Base-by-base conservation (phyloP, 2,329 filamentous ascomycete genomes). In the Fusarium sp. region DNA sequence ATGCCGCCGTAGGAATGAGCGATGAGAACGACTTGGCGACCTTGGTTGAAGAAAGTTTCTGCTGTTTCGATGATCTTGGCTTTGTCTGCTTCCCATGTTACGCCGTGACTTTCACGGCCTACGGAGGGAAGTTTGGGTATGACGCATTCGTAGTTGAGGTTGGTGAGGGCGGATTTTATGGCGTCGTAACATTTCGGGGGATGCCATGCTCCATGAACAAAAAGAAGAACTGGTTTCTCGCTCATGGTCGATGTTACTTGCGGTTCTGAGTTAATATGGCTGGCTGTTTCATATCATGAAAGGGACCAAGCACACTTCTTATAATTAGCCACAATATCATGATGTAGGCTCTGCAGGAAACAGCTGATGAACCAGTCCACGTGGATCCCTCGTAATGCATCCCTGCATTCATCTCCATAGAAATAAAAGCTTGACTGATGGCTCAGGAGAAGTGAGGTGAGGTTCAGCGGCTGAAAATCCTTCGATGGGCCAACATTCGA, bases 1-100 rank as follows among this genome's bases (percentile, higher is more conserved):
- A 69, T 69, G 1, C 66, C 66, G 14, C 66, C 66, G 21, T 69
- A 69, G 2, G 66, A 69, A n/a, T 69, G 66, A n/a, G 57, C 66
- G 5, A 69, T 55, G 3, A 69, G 51, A 15, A 68, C 57, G 8
- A 68, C 57, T 2, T 69, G n/a, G 1, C 45, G 52, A 1, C 58
- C 51, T 27, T 54, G 10, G 0, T 7, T 10, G n/a, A 69, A 68
- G 44, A 68, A 58, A 6, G 51, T 51, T 2, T n/a, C 45, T 15
- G 60, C 60, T 11, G 66, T 61, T 3, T 49, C 54, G 3, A 69
- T 18, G 3, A 66, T 39, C 23, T 70, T 42, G 19, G 29, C 23
- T 9, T 52, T 60, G 18, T 69, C 67, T 16, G 55, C 67, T 37
- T 70, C 27, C 67, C 67, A 70, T 8, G 66, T 70, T 0, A 65